Evolutionary conservation across 805 yeast genomes (phyloP), one percentile per base, ranked within the genome.

Genomic region (Barnettozyma wickerhamii): DNA sequence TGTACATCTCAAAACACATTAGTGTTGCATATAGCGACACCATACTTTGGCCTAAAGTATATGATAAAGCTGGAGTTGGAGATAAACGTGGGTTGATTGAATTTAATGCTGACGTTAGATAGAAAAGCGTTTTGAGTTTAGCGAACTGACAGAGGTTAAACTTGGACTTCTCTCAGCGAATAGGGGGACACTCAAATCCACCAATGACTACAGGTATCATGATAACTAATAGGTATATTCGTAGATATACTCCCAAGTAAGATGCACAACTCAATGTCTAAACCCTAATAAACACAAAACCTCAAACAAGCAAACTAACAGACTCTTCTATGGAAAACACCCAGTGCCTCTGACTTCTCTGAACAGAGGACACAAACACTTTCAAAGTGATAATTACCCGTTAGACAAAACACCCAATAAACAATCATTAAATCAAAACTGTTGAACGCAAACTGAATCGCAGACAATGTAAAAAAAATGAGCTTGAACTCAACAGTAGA

Each of bases 231-330:
- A 35, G 17, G 7, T 7, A 28, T 19, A 35, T 17, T 19, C 18
- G n/a, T 15, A 10, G n/a, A 28, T 35, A 35, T 21, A 18, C 26
- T 19, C 19, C 26, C 19, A 19, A 35, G 27, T 28, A 32, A 34
- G 41, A 41, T 48, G 49, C 51, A 47, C 52, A 33, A 36, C 46
- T 49, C 46, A 48, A 49, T 49, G 52, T 49, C 52, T 49, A 45
- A 48, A 49, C 39, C 51, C 50, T 45, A 47, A 46, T 43, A 39
- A 43, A 34, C 35, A 44, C 35, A 21, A 30, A 28, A 39, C 37
- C 31, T 24, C 31, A 35, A 33, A 41, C 43, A 47, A 42, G 42
- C 41, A 43, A 43, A 45, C 47, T 36, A 38, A 43, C 40, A 40
- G 42, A 36, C 52, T 49, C 45, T 49, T 49, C 49, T 49, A 47